Conservation (phyloP, 2,329 filamentous ascomycete species). For the Verticillium nubilum region DNA sequence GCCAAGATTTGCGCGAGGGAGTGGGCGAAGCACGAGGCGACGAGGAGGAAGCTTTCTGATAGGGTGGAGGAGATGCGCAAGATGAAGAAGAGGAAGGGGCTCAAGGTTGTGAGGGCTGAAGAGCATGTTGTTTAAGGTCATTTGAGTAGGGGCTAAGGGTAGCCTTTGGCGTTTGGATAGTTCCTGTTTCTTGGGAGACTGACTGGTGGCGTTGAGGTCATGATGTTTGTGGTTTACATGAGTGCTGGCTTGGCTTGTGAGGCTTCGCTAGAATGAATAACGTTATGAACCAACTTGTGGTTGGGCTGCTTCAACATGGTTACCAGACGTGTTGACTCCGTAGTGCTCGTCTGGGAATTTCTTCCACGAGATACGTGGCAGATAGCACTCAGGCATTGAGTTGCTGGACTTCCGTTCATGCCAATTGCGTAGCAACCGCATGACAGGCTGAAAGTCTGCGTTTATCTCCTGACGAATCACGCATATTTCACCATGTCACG, state of each 20-base stretch:
- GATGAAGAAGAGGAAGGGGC: constrained; percentile 34
- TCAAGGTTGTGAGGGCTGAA: constrained; percentile 35
- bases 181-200: neutral
- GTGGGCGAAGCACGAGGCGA: constrained; percentile 48
- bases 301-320: neutral
- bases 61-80: constrained; percentile 42
- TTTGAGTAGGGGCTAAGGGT: too few relatives aligned
- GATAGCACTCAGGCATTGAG: too few relatives aligned
- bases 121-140: constrained; percentile 11
- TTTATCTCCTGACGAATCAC: too few relatives aligned
- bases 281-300: neutral
- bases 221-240: neutral
- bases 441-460: too few relatives aligned
- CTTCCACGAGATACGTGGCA: too few relatives aligned
- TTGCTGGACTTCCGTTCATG: too few relatives aligned
- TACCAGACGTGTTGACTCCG: too few relatives aligned
- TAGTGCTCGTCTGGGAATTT: too few relatives aligned
- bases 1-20: constrained; percentile 39
- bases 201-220: neutral
- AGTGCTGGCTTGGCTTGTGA: neutral
- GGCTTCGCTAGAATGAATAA: neutral
- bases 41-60: constrained; percentile 40
- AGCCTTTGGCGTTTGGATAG: too few relatives aligned
- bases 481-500: too few relatives aligned
- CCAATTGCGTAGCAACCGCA: too few relatives aligned